Evolutionary conservation across 1,284 basidiomycete species (phyloP), one percentile per base, ranked within the genome.

Genomic region (Ceratobasidium sp.): DNA sequence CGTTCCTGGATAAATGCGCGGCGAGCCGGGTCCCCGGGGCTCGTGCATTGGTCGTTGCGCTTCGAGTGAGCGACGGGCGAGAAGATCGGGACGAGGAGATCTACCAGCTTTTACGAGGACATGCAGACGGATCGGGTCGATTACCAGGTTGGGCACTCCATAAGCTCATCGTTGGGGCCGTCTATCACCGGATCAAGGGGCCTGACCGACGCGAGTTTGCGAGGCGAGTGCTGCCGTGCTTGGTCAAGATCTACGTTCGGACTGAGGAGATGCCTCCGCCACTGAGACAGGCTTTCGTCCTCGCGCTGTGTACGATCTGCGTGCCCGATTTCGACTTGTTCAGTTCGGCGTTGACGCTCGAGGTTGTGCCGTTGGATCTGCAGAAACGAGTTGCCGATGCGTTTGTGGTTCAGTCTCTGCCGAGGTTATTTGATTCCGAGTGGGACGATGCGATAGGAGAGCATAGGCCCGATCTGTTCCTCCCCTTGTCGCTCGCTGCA

Each of bases 191-290:
- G 10, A 26, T 75, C 59, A 75, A 75, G 26, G 57, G 57, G 26
- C 46, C 10, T 2, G 48, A 61, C 42, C 52, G 61, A 48, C 48
- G 48, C 2, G 48, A 17, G 46, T 64, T 75, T 44, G 71, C 26
- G 48, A 33, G 17, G 28, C 44, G 71, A 17, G 48, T 75, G 3
- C 20, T 75, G 10, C 71, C 71, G 12, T 46, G 54, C 38, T 33
- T 75, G 15, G 28, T 75, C 12, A 50, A 40, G 59, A 75, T 75
- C 26, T 75, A 75, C 20, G 71, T 75, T 20, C 59, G 71, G 3
- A 75, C 61, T 1, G 71, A 75, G n/a, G 71, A 75, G 20, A 75
- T 75, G 61, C 71, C 71, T 5, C 71, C 71, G 26, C 71, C 71
- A 23, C 33, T 75, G 13, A 23, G 71, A 1, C 71, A 75, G 38